A percentile compares a stretch with the other conserved stretches of the same genome.
phyloP scores from a whole-genome alignment of 345 rosid species.

The Aquilaria malaccensis region DNA sequence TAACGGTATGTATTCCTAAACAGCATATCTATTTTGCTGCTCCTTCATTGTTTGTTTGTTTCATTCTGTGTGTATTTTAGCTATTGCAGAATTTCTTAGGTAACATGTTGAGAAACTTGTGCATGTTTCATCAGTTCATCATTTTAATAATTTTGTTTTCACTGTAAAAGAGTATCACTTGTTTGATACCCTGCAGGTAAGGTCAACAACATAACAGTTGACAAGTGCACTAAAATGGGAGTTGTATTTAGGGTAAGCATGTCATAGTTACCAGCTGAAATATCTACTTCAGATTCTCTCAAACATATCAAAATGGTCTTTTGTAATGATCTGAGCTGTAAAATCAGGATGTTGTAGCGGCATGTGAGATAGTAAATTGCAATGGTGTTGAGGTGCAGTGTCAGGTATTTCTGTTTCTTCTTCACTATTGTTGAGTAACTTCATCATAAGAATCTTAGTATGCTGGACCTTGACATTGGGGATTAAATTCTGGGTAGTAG shows the following conservation, averaged over 20 bases:
- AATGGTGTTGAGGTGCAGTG: constrained; percentile 93
- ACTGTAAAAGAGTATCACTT: neutral
- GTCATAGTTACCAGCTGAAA: constrained; percentile 1
- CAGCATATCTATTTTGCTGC: neutral
- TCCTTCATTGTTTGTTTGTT: neutral
- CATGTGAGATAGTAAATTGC: constrained; percentile 95
- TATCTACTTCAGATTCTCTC: neutral
- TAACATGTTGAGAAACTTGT: constrained; percentile 5
- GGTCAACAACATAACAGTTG: constrained; percentile 93
- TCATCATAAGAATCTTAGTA: no score
- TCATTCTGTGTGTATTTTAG: constrained; percentile 8
- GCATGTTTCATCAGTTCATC: neutral
- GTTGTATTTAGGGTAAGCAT: constrained; percentile 75
- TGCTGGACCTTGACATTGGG: no score
- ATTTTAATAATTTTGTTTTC: neutral
- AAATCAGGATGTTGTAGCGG: constrained; percentile 94
- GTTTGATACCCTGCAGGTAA: constrained; percentile 57
- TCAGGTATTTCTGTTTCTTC: constrained; percentile 51
- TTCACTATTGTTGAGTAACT: neutral
- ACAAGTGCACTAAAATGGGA: constrained; percentile 93
- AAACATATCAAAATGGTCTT: constrained; percentile 7
- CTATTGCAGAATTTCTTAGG: neutral
- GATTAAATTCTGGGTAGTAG: no score
- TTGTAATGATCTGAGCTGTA: constrained; percentile 14
- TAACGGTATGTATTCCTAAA: constrained; percentile 41